A percentile compares a stretch with the other conserved stretches of the same genome.
phyloP scores from a whole-genome alignment of 768 basidiomycete genomes.

The Pisolithus tinctorius region DNA sequence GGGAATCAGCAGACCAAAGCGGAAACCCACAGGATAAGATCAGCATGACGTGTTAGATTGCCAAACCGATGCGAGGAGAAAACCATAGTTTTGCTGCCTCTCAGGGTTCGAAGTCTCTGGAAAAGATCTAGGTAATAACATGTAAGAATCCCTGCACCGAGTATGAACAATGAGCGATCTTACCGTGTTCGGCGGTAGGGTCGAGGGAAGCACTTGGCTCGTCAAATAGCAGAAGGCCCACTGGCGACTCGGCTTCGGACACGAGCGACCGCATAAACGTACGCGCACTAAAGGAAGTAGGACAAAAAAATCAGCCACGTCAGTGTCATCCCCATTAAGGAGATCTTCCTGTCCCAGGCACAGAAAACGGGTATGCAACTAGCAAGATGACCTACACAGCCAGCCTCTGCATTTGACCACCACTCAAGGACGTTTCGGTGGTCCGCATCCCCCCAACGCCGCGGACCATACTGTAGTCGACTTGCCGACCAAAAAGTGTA shows the following conservation, averaged over 20 bases:
- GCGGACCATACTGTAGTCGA: constrained; percentile 45
- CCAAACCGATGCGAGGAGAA: constrained; percentile 65
- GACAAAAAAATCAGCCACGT: not conserved
- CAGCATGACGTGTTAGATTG: constrained; percentile 64
- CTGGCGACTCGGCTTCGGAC: constrained; percentile 34
- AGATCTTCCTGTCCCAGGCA: not conserved
- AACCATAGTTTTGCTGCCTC: constrained; percentile 77
- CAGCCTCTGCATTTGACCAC: constrained; percentile 71
- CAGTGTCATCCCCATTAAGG: not conserved
- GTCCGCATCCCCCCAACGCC: constrained; percentile 37
- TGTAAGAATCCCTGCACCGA: not conserved
- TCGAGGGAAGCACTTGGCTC: constrained; percentile 70
- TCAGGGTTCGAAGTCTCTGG: constrained; percentile 54
- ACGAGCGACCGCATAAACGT: constrained; percentile 63
- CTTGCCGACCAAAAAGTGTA: constrained; percentile 51
- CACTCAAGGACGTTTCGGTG: constrained; percentile 40
- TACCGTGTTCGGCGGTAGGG: constrained; percentile 70
- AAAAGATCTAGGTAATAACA: constrained; percentile 46
- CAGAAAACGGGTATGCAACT: not conserved
- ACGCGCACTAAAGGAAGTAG: constrained; percentile 38
- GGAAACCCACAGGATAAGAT: constrained; percentile 52
- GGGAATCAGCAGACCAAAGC: not conserved
- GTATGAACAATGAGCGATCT: not conserved
- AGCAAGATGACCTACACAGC: constrained; percentile 47
- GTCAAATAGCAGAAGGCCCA: constrained; percentile 62